Percentiles rank a stretch among this genome's conserved stretches.
Evolutionary conservation across 805 yeast species (phyloP).

Genomic region (Candida dajiaensis): DNA sequence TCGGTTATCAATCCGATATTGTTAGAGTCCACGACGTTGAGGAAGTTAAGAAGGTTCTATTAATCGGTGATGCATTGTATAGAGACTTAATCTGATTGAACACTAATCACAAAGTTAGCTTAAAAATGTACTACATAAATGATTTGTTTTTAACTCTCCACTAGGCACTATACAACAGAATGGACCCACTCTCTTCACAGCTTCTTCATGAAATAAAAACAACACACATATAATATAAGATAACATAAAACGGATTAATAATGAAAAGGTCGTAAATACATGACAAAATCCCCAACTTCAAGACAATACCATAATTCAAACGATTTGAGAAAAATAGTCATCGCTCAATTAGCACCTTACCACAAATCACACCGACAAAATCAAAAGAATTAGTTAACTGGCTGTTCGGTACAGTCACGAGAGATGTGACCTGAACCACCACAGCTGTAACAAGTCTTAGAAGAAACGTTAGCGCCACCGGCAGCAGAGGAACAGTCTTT

Average conservation of each 20-base stretch:
- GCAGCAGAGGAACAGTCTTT: conserved; percentile 67
- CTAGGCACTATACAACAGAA: neutral
- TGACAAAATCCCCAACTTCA: conserved; percentile 9
- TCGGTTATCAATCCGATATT: conserved; percentile 69
- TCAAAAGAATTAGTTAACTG: neutral
- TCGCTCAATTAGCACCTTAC: conserved; percentile 7
- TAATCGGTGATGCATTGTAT: conserved; percentile 72
- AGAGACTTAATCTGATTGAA: conserved; percentile 22
- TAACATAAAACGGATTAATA: neutral
- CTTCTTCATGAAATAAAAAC: neutral
- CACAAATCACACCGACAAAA: neutral
- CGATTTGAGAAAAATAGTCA: neutral
- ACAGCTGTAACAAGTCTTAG: conserved; percentile 39
- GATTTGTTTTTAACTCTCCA: neutral
- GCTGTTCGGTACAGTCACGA: conserved; percentile 50
- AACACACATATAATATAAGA: neutral
- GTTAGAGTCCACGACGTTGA: conserved; percentile 84
- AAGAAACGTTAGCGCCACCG: conserved; percentile 36
- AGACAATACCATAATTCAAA: neutral
- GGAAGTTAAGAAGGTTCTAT: conserved; percentile 47
- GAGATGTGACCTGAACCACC: conserved; percentile 78
- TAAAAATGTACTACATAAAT: neutral
- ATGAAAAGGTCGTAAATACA: conserved; percentile 14
- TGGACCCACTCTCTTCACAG: neutral
- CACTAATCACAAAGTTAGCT: too few relatives aligned